These are phyloP conservation scores for Pythium monospermum DNA, from an alignment of 352 stramenopile species.

Conservation along the genomic window DNA sequence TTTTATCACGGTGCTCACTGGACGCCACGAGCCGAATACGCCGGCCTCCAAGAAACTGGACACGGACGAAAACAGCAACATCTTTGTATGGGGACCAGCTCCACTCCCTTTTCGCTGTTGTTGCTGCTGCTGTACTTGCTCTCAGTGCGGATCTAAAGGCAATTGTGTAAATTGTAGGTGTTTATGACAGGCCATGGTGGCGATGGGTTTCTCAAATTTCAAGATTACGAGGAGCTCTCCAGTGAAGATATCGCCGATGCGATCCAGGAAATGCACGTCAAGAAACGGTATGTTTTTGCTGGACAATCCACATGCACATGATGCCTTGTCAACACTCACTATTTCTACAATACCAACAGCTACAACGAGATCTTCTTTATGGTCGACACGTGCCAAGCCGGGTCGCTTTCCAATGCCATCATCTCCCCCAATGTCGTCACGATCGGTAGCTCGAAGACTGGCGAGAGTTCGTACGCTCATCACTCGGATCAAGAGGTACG, in stretches of 20 bases:
- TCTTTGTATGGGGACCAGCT: slow-evolving; percentile 48
- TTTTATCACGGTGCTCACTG: slow-evolving; percentile 93
- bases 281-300: slow-evolving; percentile 57
- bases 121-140: slow-evolving; percentile 8
- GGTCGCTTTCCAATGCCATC: slow-evolving; percentile 86
- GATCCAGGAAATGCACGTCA: slow-evolving; percentile 93
- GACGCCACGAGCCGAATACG: slow-evolving; percentile 83
- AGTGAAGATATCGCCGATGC: slow-evolving; percentile 91
- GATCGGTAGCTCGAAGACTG: slow-evolving; percentile 88
- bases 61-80: slow-evolving; percentile 87
- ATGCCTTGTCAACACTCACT: too few relatives aligned
- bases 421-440: slow-evolving; percentile 89
- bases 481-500: slow-evolving; percentile 74
- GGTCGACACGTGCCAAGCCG: slow-evolving; percentile 97
- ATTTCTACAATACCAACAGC: too few relatives aligned
- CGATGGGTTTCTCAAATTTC: slow-evolving; percentile 98
- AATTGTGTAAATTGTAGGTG: slow-evolving; percentile 33
- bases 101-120: too few relatives aligned
- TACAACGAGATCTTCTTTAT: slow-evolving; percentile 97
- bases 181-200: slow-evolving; percentile 95
- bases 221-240: slow-evolving; percentile 96
- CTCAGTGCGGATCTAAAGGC: background rate
- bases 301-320: background rate
- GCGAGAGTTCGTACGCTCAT: slow-evolving; percentile 95
- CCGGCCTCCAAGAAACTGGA: slow-evolving; percentile 87